Evolutionary conservation across 306 rosid genomes (phyloP), one percentile per base, ranked within the genome.

Genomic region (Nissolia schottii): DNA sequence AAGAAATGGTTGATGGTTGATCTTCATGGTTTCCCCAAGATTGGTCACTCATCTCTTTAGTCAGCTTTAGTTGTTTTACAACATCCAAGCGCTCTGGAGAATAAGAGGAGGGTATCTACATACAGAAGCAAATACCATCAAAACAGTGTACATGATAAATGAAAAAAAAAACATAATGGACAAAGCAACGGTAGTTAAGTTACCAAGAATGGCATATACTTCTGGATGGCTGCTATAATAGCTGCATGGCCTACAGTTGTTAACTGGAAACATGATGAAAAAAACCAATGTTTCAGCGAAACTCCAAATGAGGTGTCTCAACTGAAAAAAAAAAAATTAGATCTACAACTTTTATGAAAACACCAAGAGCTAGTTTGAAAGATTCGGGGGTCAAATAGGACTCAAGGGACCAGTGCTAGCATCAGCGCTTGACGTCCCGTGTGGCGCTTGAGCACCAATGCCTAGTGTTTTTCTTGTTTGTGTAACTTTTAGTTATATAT

Each of bases 181-280:
- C 27, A 49, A 71, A n/a, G n/a, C n/a, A n/a, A n/a, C n/a, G 46
- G 71, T 5, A 35, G 46, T 12, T 28, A 31, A n/a, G 48, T 79
- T 82, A 90, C 90, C 83, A 90, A 54, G 71, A 29, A 60, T 64
- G 89, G 90, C 80, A 83, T 83, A 74, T 90, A 87, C 82, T 84
- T 81, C 43, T 85, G 80, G 77, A 90, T 87, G 40, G 85, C 90
- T 32, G 90, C 85, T 73, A 90, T 83, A n/a, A 87, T 90, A 35
- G 92, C 89, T 16, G 92, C 90, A 71, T 89, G 96, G 51, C 89
- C 96, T 19, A 86, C 54, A 13, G 88, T 81, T 51, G 96, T 85
- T 77, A 87, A 78, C 96, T 89, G 61, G 41, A 20, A 43, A 61
- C 72, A 66, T 0, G 57, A 75, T 25, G 15, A 64, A 14, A 59